phyloP scores from a whole-genome alignment of 306 rosid species.

The Rubus parviflorus region DNA sequence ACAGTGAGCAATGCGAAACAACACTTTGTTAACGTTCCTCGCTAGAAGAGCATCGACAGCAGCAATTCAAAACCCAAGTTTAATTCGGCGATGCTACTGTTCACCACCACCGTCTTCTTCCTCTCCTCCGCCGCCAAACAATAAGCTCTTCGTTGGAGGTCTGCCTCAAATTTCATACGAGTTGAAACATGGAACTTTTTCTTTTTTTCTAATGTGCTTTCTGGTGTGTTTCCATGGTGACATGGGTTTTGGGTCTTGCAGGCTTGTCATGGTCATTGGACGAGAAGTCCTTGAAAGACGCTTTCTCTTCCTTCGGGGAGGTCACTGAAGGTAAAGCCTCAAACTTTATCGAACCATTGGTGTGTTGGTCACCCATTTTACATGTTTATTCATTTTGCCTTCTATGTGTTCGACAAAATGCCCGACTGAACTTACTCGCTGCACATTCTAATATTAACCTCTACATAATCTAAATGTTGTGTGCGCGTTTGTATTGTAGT shows the following conservation, averaged over 20 bases:
- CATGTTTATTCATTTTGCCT: not conserved
- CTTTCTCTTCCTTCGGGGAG: conserved; percentile 81
- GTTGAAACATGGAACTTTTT: not conserved
- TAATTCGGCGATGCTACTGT: conserved; percentile 38
- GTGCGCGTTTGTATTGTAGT: conserved; percentile 35
- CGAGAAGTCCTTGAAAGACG: conserved; percentile 71
- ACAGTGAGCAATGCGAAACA: conserved; percentile 20
- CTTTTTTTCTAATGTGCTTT: not conserved
- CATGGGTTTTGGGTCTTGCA: conserved; percentile 35
- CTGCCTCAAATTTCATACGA: not conserved
- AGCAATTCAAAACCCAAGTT: conserved; percentile 23
- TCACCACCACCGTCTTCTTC: conserved; percentile 43
- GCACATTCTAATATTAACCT: not conserved
- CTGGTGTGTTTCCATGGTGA: conserved; percentile 5
- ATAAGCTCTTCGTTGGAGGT: conserved; percentile 86
- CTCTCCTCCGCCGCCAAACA: conserved; percentile 29
- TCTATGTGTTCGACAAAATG: conserved; percentile 46
- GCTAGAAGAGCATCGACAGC: conserved; percentile 25
- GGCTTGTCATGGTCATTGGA: conserved; percentile 88
- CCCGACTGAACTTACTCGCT: conserved; percentile 17
- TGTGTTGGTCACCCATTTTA: not conserved
- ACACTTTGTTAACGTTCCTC: conserved; percentile 19
- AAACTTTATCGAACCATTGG: not conserved
- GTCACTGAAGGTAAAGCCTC: conserved; percentile 63
- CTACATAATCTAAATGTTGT: not conserved